Percentiles rank a stretch among this genome's conserved stretches.
These are phyloP conservation scores for Strombidium stylifer DNA, from an alignment of 73 alveolate genomes.

Conservation along the genomic window DNA sequence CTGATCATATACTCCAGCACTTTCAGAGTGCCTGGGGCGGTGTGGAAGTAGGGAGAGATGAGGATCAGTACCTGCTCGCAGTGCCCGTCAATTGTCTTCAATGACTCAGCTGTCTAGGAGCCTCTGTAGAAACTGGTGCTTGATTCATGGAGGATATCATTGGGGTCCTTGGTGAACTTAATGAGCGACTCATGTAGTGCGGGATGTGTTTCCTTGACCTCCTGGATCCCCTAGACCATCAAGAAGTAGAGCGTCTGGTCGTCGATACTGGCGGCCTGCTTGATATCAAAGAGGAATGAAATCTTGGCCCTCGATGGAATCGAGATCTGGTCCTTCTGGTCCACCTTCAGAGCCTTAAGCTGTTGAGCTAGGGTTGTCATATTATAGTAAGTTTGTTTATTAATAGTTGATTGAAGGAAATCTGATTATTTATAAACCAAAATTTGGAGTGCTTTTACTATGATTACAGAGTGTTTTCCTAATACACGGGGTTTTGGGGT, in stretches of 20 bases:
- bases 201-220: constrained; percentile 4
- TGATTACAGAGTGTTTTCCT: too few species aligned
- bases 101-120: not conserved
- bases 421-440: too few species aligned
- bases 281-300: constrained; percentile 49
- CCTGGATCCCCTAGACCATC: constrained; percentile 32
- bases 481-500: too few species aligned
- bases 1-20: constrained; percentile 51
- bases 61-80: constrained; percentile 1
- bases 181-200: not conserved
- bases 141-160: constrained; percentile 20
- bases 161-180: not conserved
- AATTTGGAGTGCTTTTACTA: too few species aligned
- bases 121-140: constrained; percentile 43
- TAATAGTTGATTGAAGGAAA: too few species aligned
- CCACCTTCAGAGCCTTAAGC: constrained; percentile 30
- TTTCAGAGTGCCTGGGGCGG: constrained; percentile 31
- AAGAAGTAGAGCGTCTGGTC: constrained; percentile 41
- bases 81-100: constrained; percentile 19
- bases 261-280: constrained; percentile 48
- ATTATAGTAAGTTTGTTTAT: constrained; percentile 1
- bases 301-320: constrained; percentile 37
- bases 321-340: constrained; percentile 41
- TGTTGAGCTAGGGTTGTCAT: constrained; percentile 51
- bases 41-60: constrained; percentile 26